These are phyloP conservation scores for Salvia rosmarinus DNA, from an alignment of 257 asterid species.

Conservation along the genomic window DNA sequence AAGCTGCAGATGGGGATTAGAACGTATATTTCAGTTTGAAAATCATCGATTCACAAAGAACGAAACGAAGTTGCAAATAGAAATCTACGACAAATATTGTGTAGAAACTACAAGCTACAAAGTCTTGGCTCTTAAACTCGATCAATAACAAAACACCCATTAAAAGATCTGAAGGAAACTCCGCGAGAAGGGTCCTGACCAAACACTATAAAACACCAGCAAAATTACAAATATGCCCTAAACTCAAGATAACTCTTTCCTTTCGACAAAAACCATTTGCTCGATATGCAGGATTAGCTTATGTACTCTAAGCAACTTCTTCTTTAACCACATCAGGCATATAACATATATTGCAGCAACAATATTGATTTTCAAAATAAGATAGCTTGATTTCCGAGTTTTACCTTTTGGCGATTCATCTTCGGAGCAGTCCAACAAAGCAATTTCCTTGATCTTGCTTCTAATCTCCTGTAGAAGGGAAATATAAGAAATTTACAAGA, in stretches of 20 bases:
- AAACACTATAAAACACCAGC: too few species aligned
- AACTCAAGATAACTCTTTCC: not conserved
- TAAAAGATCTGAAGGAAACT: not conserved
- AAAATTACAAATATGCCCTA: too few species aligned
- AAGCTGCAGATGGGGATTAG: slow-evolving; percentile 51
- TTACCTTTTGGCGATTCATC: slow-evolving; percentile 71
- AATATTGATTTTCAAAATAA: not conserved
- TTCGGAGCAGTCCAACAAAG: slow-evolving; percentile 82
- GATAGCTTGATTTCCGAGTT: not conserved
- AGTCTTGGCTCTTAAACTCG: not conserved
- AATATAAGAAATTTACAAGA: slow-evolving; percentile 8
- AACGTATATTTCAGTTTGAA: not conserved
- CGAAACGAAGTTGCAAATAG: not conserved
- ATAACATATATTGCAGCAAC: not conserved
- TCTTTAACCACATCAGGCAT: not conserved
- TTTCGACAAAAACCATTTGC: not conserved
- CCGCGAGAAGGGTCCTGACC: too few species aligned
- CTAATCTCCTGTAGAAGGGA: slow-evolving; percentile 70
- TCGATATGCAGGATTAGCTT: not conserved
- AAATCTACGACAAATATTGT: not conserved
- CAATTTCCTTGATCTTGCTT: slow-evolving; percentile 80
- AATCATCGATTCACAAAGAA: not conserved
- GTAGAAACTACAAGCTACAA: not conserved
- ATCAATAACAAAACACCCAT: not conserved
- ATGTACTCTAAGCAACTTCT: not conserved